phyloP scores from a whole-genome alignment of 2,329 filamentous ascomycete genomes.

The Myriosclerotinia scirpicola region DNA sequence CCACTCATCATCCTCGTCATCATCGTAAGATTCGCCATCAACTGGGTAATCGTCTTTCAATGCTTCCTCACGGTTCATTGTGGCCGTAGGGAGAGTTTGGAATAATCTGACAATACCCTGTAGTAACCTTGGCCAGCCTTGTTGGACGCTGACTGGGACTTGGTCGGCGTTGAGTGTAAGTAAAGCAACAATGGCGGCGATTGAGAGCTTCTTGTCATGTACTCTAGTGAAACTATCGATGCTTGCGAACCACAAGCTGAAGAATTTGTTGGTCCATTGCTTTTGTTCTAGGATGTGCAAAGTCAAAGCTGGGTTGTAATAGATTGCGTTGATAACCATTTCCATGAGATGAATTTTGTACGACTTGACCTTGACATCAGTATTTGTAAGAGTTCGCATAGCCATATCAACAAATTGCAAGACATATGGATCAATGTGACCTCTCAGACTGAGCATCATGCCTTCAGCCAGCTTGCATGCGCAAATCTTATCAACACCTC shows the following conservation, averaged over 20 bases:
- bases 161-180: conserved; percentile 77
- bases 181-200: conserved; percentile 86
- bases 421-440: conserved; percentile 83
- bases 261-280: conserved; percentile 98
- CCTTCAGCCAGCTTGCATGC: conserved; percentile 97
- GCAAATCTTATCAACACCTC: conserved; percentile 91
- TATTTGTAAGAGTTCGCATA: conserved; percentile 75
- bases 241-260: conserved; percentile 95
- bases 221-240: conserved; percentile 92
- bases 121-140: conserved; percentile 90
- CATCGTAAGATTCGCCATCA: conserved; percentile 60
- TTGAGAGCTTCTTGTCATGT: conserved; percentile 98
- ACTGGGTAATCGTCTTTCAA: conserved; percentile 82
- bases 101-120: conserved; percentile 84
- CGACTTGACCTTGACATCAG: conserved; percentile 84
- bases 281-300: conserved; percentile 87
- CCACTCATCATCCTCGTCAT: conserved; percentile 71
- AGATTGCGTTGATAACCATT: conserved; percentile 96
- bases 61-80: conserved; percentile 91
- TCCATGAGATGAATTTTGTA: conserved; percentile 97
- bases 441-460: conserved; percentile 92
- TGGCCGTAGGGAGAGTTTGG: conserved; percentile 81
- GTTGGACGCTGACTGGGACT: conserved; percentile 87
- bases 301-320: conserved; percentile 88
- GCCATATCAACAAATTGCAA: conserved; percentile 84